Conservation (phyloP, 1,284 basidiomycete genomes). For the Rhodotorula sp. region DNA sequence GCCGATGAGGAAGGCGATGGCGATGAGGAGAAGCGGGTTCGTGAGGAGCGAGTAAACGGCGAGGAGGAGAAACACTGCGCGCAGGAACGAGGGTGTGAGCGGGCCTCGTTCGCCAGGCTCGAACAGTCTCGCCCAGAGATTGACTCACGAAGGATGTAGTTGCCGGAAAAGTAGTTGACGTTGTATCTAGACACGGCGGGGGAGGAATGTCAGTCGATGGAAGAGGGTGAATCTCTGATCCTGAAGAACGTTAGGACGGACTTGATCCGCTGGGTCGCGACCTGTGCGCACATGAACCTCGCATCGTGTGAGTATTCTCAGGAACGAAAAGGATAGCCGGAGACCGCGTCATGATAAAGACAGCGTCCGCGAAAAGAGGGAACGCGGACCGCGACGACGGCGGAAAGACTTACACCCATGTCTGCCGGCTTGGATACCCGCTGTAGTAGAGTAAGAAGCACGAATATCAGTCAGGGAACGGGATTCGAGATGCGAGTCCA, state of each 20-base stretch:
- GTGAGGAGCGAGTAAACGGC: conserved; percentile 87
- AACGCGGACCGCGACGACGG: no score
- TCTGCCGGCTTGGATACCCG: conserved; percentile 34
- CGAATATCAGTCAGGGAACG: background rate
- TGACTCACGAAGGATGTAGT: conserved; percentile 20
- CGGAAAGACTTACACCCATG: conserved; percentile 24
- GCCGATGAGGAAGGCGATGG: conserved; percentile 83
- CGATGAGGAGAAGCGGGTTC: conserved; percentile 75
- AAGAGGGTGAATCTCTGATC: background rate
- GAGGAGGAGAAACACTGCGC: conserved; percentile 71
- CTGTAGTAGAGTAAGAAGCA: conserved; percentile 2
- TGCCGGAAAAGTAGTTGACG: conserved; percentile 23
- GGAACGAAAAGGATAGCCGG: no score
- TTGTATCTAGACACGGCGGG: conserved; percentile 12
- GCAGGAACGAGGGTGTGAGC: conserved; percentile 45
- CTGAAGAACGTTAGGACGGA: background rate
- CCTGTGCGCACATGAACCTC: background rate
- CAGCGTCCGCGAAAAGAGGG: no score
- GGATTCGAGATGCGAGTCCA: no score
- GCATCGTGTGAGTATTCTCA: background rate
- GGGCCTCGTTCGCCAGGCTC: background rate
- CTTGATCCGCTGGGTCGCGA: conserved; percentile 22
- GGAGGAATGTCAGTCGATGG: background rate
- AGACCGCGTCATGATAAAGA: no score
- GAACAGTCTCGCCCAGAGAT: conserved; percentile 38